phyloP scores from a whole-genome alignment of 2,329 filamentous ascomycete genomes.

The Paracamarosporium sp. region DNA sequence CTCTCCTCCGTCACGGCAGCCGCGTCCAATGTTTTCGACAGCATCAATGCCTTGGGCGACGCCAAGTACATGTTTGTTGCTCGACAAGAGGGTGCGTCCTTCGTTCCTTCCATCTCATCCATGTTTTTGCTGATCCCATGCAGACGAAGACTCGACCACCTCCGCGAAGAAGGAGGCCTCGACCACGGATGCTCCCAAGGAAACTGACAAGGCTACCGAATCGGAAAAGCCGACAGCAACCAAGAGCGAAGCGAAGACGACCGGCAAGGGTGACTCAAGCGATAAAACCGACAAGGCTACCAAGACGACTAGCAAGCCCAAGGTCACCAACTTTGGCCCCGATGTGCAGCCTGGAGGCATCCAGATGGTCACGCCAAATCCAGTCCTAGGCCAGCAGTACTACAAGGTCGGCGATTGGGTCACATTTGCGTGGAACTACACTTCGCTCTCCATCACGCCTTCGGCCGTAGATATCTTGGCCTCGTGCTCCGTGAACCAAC shows the following conservation, averaged over 20 bases:
- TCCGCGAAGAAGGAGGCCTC: slow-evolving; percentile 1
- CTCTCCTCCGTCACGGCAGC: slow-evolving; percentile 45
- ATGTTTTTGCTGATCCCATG: background rate
- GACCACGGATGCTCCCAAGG: slow-evolving; percentile 15
- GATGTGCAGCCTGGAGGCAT: slow-evolving; percentile 65
- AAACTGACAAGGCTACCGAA: slow-evolving; percentile 16
- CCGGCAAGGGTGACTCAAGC: slow-evolving; percentile 24
- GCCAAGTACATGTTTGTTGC: slow-evolving; percentile 38
- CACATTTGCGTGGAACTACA: slow-evolving; percentile 74
- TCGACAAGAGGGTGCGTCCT: slow-evolving; percentile 38
- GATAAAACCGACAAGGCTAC: slow-evolving; percentile 23
- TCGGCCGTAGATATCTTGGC: slow-evolving; percentile 67
- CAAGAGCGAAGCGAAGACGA: slow-evolving; percentile 15
- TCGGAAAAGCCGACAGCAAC: slow-evolving; percentile 23
- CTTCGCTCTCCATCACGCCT: slow-evolving; percentile 65
- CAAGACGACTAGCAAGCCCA: slow-evolving; percentile 27
- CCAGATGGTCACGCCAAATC: slow-evolving; percentile 65
- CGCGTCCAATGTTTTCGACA: slow-evolving; percentile 41
- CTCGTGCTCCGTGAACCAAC: slow-evolving; percentile 64
- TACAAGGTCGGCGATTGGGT: slow-evolving; percentile 70
- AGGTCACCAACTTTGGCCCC: slow-evolving; percentile 54
- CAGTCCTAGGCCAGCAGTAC: slow-evolving; percentile 59
- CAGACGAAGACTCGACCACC: slow-evolving; percentile 18
- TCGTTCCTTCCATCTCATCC: background rate
- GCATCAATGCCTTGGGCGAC: slow-evolving; percentile 33